Conservation (phyloP, 2,329 filamentous ascomycete species). For the Ophiosphaerella narmari region DNA sequence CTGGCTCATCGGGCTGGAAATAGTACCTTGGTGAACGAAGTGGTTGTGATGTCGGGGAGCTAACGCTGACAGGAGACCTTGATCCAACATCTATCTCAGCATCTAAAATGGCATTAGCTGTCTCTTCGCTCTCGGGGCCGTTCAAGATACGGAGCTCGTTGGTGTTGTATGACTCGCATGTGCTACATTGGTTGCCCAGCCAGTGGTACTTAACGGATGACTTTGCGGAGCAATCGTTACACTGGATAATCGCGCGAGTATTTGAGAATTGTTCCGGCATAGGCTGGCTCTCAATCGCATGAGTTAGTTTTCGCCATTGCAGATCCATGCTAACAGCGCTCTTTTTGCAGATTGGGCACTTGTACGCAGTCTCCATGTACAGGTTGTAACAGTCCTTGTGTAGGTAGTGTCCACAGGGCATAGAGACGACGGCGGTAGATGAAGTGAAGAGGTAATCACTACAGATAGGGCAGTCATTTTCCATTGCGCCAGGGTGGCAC, state of each 20-base stretch:
- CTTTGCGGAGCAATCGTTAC: conserved; percentile 92
- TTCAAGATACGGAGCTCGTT: conserved; percentile 54
- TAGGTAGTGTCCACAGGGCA: conserved; percentile 95
- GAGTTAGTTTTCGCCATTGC: conserved; percentile 87
- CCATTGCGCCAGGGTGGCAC: conserved; percentile 63
- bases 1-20: conserved; percentile 43
- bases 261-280: conserved; percentile 85
- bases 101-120: conserved; percentile 39
- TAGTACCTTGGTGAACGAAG: conserved; percentile 44
- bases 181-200: conserved; percentile 85
- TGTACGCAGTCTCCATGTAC: conserved; percentile 88
- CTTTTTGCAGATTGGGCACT: conserved; percentile 95
- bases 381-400: conserved; percentile 87
- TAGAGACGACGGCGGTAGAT: conserved; percentile 84
- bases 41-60: conserved; percentile 37
- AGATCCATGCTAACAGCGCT: conserved; percentile 97
- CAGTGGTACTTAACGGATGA: conserved; percentile 90
- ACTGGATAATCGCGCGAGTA: conserved; percentile 81
- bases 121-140: conserved; percentile 42
- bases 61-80: conserved; percentile 36
- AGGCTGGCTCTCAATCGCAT: conserved; percentile 84
- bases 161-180: conserved; percentile 60
- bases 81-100: conserved; percentile 33
- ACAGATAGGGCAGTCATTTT: conserved; percentile 96
- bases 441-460: conserved; percentile 97